Evolutionary conservation across 176 grass and related monocot genomes (phyloP).

Genomic region (Hordeum marinum): DNA sequence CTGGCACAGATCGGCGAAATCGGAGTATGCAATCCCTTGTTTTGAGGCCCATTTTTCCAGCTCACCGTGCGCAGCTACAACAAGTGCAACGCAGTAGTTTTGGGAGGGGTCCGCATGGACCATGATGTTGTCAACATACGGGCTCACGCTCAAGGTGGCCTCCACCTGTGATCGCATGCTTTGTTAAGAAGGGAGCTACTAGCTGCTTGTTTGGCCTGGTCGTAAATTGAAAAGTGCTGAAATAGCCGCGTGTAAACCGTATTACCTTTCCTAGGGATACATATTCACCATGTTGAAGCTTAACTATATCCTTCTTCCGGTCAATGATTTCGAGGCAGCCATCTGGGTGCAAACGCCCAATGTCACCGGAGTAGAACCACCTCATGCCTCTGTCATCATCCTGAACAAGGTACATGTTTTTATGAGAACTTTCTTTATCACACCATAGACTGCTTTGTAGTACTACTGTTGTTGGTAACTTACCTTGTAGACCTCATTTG

Average conservation of each 20-base stretch:
- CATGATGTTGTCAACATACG: slow-evolving; percentile 89
- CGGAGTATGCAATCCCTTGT: slow-evolving; percentile 40
- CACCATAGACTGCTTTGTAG: not conserved
- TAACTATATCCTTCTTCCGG: slow-evolving; percentile 96
- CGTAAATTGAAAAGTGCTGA: not conserved
- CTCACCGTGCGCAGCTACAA: slow-evolving; percentile 45
- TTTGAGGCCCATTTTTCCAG: slow-evolving; percentile 71
- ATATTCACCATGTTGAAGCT: slow-evolving; percentile 98
- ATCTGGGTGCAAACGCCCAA: slow-evolving; percentile 79
- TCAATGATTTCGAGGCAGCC: slow-evolving; percentile 95
- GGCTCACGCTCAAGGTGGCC: slow-evolving; percentile 54
- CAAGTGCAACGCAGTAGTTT: slow-evolving; percentile 66
- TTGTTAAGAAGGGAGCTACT: not conserved
- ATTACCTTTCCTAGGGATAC: slow-evolving; percentile 88
- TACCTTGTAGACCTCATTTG: slow-evolving; percentile 93
- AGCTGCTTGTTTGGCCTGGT: not conserved
- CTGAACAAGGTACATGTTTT: slow-evolving; percentile 25
- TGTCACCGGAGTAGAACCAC: slow-evolving; percentile 94
- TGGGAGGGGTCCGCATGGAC: slow-evolving; percentile 80
- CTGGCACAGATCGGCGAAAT: slow-evolving; percentile 59
- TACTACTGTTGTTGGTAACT: not conserved
- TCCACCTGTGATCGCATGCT: slow-evolving; percentile 59
- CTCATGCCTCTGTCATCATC: slow-evolving; percentile 79
- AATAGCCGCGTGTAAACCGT: not conserved
- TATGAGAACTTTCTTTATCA: not conserved